Percentiles rank a stretch among this genome's conserved stretches.
phyloP scores from a whole-genome alignment of 257 asterid genomes.

The Misopates orontium region DNA sequence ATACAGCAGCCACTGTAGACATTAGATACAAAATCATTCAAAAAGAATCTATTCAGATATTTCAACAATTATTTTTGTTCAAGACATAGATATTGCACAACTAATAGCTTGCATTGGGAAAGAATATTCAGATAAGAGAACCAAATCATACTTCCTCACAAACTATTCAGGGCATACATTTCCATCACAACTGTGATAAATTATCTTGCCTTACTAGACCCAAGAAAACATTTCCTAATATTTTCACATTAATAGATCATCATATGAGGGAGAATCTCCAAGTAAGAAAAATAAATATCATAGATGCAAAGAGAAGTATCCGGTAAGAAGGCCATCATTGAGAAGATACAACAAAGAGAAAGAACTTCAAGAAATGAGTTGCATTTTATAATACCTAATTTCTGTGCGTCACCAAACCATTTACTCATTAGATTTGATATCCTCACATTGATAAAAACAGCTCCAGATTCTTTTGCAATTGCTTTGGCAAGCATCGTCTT shows the following conservation, averaged over 20 bases:
- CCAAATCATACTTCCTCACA: not conserved
- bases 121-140: too few species aligned
- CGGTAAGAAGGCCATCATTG: too few species aligned
- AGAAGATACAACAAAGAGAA: not conserved
- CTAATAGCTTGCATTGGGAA: too few species aligned
- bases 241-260: too few species aligned
- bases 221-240: too few species aligned
- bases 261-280: too few species aligned
- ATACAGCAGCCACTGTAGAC: slow-evolving; percentile 87
- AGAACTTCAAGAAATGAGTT: slow-evolving; percentile 10
- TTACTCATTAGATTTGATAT: slow-evolving; percentile 92
- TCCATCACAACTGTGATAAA: not conserved
- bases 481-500: slow-evolving; percentile 99
- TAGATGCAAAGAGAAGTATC: too few species aligned
- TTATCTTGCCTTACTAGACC: not conserved
- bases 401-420: slow-evolving; percentile 99
- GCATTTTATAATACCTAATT: slow-evolving; percentile 57
- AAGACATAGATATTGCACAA: too few species aligned
- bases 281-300: too few species aligned
- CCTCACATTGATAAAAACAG: slow-evolving; percentile 84
- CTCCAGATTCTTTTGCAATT: slow-evolving; percentile 92
- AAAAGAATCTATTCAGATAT: not conserved
- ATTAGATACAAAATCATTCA: slow-evolving; percentile 20
- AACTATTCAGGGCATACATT: not conserved
- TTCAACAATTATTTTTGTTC: too few species aligned